Conservation (phyloP, 2,329 filamentous ascomycete genomes). For the Lecanoromycetidae sp. region DNA sequence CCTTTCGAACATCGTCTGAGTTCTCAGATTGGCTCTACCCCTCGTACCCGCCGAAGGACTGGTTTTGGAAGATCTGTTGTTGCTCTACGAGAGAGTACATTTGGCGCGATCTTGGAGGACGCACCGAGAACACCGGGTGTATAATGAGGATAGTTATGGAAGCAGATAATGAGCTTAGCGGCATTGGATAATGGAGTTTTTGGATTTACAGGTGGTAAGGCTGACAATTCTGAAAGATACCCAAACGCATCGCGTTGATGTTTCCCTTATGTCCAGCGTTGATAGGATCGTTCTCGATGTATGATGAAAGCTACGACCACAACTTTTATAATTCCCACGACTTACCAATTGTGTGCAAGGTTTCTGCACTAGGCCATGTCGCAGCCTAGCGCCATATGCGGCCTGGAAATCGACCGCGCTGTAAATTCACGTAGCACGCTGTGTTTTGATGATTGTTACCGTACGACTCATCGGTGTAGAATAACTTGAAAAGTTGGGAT, state of each 20-base stretch:
- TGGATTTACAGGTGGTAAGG: neutral
- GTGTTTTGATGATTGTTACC: no score
- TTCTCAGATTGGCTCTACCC: conserved; percentile 16
- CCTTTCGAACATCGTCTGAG: conserved; percentile 32
- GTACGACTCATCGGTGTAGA: no score
- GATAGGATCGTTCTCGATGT: neutral
- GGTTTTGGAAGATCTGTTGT: conserved; percentile 15
- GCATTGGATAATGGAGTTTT: neutral
- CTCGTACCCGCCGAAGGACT: conserved; percentile 7
- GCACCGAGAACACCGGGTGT: conserved; percentile 9
- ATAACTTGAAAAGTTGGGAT: no score
- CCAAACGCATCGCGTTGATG: conserved; percentile 3
- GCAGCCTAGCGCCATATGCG: no score
- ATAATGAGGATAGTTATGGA: neutral
- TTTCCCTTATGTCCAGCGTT: neutral
- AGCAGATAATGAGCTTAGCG: neutral
- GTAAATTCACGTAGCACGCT: no score
- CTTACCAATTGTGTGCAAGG: no score
- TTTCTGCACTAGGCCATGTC: no score
- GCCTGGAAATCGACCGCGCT: no score
- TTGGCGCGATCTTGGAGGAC: conserved; percentile 15
- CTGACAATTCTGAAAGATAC: conserved; percentile 8
- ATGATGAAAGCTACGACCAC: no score
- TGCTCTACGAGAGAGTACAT: conserved; percentile 3
- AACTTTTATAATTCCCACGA: no score